Evolutionary conservation across 495 filamentous ascomycete genomes (phyloP).

Genomic region (Amphirosellinia nigrospora): DNA sequence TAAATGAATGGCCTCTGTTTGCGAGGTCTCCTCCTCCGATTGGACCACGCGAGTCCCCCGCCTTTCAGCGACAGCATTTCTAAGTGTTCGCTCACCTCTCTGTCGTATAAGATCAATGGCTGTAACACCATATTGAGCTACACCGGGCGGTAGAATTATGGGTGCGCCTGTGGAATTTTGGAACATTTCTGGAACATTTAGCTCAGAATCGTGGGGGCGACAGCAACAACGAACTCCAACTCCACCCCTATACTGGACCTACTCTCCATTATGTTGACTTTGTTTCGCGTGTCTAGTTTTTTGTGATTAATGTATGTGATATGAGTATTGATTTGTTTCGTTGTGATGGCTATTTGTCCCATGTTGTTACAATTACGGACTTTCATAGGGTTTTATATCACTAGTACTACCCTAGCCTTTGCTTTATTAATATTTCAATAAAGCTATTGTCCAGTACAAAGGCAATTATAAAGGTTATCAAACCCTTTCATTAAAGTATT

Average conservation of each 20-base stretch:
- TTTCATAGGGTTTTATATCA: not conserved
- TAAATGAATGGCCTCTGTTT: too few relatives aligned
- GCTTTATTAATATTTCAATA: not conserved
- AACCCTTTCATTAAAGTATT: not conserved
- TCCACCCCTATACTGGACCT: slow-evolving; percentile 33
- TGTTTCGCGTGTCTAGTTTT: not conserved
- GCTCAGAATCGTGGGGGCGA: not conserved
- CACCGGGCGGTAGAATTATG: not conserved
- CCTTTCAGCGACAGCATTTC: not conserved
- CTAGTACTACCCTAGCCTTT: not conserved
- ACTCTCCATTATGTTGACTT: not conserved
- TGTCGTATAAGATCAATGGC: too few relatives aligned
- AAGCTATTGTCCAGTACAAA: not conserved
- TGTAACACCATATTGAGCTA: not conserved
- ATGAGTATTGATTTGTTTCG: not conserved
- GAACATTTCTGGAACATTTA: not conserved
- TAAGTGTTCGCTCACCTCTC: not conserved
- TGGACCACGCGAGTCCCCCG: slow-evolving; percentile 1
- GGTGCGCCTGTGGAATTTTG: not conserved
- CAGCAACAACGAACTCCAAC: slow-evolving; percentile 28
- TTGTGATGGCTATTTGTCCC: not conserved
- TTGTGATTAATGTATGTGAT: not conserved
- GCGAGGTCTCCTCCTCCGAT: slow-evolving; percentile 1
- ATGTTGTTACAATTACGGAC: not conserved
- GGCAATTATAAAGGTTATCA: not conserved